These are phyloP conservation scores for Globisporangium polare DNA, from an alignment of 352 stramenopile genomes.

Conservation along the genomic window DNA sequence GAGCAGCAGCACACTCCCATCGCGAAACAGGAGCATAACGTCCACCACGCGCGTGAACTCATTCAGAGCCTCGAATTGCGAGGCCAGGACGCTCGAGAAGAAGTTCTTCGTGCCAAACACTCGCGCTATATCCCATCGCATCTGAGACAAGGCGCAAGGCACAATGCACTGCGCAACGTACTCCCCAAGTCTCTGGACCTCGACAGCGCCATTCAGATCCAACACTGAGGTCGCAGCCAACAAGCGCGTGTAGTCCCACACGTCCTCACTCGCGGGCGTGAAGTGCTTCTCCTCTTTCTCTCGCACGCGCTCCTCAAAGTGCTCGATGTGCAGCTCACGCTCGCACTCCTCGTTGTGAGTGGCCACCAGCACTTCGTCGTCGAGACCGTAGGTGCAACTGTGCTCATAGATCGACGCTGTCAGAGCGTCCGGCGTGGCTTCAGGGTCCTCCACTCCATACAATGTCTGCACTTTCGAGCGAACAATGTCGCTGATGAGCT, in stretches of 20 bases:
- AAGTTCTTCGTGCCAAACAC: constrained; percentile 49
- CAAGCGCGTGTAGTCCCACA: constrained; percentile 19
- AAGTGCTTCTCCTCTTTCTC: constrained; percentile 18
- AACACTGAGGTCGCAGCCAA: constrained; percentile 4
- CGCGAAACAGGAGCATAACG: constrained; percentile 34
- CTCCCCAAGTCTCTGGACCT: neutral
- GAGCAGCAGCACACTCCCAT: constrained; percentile 18
- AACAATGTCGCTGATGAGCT: constrained; percentile 40
- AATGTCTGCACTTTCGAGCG: constrained; percentile 10
- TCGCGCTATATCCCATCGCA: constrained; percentile 23
- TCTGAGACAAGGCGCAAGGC: constrained; percentile 10
- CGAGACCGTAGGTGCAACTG: constrained; percentile 23
- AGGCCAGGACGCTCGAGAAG: constrained; percentile 21
- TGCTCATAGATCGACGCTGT: constrained; percentile 12
- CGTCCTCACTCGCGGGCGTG: constrained; percentile 17
- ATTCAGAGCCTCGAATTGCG: constrained; percentile 6
- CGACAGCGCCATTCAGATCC: neutral
- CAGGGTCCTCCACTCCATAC: constrained; percentile 30
- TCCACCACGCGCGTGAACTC: constrained; percentile 33
- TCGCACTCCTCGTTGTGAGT: constrained; percentile 48
- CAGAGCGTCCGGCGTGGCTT: constrained; percentile 68
- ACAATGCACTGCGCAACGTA: neutral
- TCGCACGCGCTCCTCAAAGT: constrained; percentile 34
- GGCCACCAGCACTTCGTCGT: constrained; percentile 38
- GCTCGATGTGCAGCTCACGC: constrained; percentile 51